Evolutionary conservation across 73 alveolate genomes (phyloP).

Genomic region (Paramecium sonneborni): DNA sequence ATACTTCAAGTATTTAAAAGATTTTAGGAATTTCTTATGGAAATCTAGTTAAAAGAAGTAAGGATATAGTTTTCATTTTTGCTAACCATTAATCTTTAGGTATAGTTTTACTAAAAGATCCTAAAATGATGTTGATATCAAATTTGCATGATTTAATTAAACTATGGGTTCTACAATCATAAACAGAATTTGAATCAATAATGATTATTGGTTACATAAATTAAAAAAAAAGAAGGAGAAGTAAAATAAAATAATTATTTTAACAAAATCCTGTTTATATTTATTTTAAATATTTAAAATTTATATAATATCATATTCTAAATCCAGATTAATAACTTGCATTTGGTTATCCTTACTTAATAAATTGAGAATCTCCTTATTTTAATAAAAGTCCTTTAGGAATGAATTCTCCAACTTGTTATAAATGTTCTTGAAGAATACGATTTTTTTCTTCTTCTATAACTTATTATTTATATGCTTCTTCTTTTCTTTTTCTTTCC

Average conservation of each 20-base stretch:
- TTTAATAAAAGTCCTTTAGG: constrained; percentile 65
- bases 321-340: constrained; percentile 48
- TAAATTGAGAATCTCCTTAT: constrained; percentile 55
- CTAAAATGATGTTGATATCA: not conserved
- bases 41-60: not conserved
- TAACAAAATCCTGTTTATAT: not conserved
- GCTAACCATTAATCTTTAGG: not conserved
- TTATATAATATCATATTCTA: not conserved
- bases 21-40: not conserved
- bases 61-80: not conserved
- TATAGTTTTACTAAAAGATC: not conserved
- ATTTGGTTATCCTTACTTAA: constrained; percentile 49
- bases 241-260: not conserved
- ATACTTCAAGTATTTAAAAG: not conserved
- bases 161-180: not conserved
- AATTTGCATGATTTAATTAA: not conserved
- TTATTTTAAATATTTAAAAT: not conserved
- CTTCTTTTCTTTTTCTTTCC: constrained; percentile 28
- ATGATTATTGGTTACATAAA: not conserved
- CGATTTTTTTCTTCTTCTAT: constrained; percentile 57
- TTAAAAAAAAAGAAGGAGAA: not conserved
- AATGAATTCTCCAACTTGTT: constrained; percentile 63
- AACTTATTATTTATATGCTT: constrained; percentile 39
- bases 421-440: constrained; percentile 47
- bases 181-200: not conserved